Base-by-base conservation (phyloP, 352 stramenopile species). In the Globisporangium lucens region DNA sequence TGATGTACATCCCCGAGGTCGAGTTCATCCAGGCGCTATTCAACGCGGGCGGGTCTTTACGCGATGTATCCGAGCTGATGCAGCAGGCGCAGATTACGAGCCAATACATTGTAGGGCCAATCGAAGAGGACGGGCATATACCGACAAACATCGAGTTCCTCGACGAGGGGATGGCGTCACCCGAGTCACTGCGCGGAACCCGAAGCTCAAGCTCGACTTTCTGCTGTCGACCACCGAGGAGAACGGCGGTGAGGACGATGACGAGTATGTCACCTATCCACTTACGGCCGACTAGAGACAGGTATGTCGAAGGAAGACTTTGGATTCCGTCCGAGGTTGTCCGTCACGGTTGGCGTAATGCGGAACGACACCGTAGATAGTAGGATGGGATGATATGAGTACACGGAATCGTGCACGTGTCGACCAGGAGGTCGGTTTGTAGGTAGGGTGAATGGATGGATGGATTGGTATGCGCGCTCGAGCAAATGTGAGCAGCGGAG, bases 1-100 rank as follows among this genome's bases (percentile, higher is more conserved):
- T 58, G 27, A 63, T 29, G 22, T 79, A 72, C 56, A 65, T 75
- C 46, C 69, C 67, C 4, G 56, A 66, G 47, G 69, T 74, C 29
- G 70, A 72, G 55, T 76, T 76, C 46, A 51, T 76, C 1, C 65
- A 55, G n/a, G 69, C 69, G 17, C 69, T 75, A 36, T 36, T 64
- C 15, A n/a, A 51, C 12, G 58, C 58, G 9, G 58, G 36, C 4
- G 38, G 58, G 20, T 38, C 20, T 6, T 53, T 64, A 3, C 22
- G 13, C 4, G 58, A 64, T 15, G 33, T 64, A 0, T 55, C 58
- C 4, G 24, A 15, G 35, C n/a, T 64, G 20, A 55, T 64, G 43
- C 36, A 55, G 22, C 58, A 64, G 58, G 58, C 58, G 43, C 43
- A 36, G 20, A 64, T 64, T 13, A 6, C 20, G 2, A 38, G 5